Conservation (phyloP, 2,329 filamentous ascomycete species). For the Thielaviopsis populi region DNA sequence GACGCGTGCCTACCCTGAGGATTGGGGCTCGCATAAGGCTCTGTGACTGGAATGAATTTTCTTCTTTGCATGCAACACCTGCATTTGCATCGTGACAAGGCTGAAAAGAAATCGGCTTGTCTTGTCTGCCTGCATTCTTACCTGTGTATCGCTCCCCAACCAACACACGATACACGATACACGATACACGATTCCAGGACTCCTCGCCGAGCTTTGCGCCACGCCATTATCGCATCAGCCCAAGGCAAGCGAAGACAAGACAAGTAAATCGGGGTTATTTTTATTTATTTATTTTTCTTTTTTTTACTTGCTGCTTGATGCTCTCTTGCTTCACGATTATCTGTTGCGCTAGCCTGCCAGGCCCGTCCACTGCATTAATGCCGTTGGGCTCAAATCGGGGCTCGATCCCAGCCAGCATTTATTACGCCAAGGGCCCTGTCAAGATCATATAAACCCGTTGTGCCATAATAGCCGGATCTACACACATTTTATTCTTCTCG, state of each 20-base stretch:
- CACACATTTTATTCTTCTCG: neutral
- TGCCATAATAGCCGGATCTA: constrained; percentile 7
- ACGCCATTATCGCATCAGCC: too few relatives aligned
- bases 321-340: neutral
- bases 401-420: neutral
- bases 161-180: too few relatives aligned
- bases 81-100: neutral
- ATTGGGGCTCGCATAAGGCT: neutral
- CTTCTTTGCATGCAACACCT: neutral
- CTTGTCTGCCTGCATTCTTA: neutral
- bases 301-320: too few relatives aligned
- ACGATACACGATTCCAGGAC: neutral
- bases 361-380: neutral
- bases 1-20: neutral
- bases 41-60: neutral
- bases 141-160: neutral
- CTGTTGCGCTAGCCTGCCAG: neutral
- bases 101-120: neutral
- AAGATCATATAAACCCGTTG: constrained; percentile 3
- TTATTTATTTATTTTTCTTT: too few relatives aligned
- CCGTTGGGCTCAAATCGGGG: neutral
- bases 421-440: constrained; percentile 4
- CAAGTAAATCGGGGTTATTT: too few relatives aligned
- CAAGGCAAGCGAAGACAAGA: too few relatives aligned
- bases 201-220: neutral